Percentiles rank a stretch among this genome's conserved stretches.
Conservation (phyloP, 1,284 basidiomycete genomes). For the Bjerkandera adusta region DNA sequence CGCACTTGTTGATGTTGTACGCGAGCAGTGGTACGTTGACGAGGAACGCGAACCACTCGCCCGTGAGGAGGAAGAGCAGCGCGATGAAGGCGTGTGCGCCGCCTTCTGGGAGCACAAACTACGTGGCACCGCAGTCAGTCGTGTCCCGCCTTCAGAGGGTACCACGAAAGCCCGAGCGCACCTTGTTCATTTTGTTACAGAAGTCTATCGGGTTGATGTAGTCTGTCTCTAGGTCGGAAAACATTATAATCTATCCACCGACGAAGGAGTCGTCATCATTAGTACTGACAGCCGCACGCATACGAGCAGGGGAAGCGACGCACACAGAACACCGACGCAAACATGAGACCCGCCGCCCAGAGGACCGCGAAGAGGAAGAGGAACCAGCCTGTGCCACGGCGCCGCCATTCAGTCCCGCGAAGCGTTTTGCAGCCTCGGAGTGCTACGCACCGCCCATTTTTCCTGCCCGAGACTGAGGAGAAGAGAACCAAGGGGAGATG, state of each 20-base stretch:
- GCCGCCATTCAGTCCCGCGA: neutral
- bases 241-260: constrained; percentile 95
- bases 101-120: constrained; percentile 99
- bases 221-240: constrained; percentile 96
- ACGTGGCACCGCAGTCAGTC: constrained; percentile 7
- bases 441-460: constrained; percentile 10
- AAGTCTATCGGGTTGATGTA: constrained; percentile 99
- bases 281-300: constrained; percentile 1
- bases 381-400: constrained; percentile 64
- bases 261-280: neutral
- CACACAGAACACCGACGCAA: constrained; percentile 98
- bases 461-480: neutral
- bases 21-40: constrained; percentile 89
- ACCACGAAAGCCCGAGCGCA: constrained; percentile 32
- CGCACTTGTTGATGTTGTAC: constrained; percentile 95
- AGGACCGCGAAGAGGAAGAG: constrained; percentile 92
- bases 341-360: constrained; percentile 88
- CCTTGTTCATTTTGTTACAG: constrained; percentile 99
- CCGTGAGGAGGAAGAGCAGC: constrained; percentile 83
- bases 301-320: constrained; percentile 34
- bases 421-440: neutral
- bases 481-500: neutral
- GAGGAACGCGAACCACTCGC: constrained; percentile 94
- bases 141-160: neutral
- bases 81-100: constrained; percentile 91